Percentiles rank a stretch among this genome's conserved stretches.
Conservation (phyloP, 1,284 basidiomycete species). For the Cerioporus squamosus region DNA sequence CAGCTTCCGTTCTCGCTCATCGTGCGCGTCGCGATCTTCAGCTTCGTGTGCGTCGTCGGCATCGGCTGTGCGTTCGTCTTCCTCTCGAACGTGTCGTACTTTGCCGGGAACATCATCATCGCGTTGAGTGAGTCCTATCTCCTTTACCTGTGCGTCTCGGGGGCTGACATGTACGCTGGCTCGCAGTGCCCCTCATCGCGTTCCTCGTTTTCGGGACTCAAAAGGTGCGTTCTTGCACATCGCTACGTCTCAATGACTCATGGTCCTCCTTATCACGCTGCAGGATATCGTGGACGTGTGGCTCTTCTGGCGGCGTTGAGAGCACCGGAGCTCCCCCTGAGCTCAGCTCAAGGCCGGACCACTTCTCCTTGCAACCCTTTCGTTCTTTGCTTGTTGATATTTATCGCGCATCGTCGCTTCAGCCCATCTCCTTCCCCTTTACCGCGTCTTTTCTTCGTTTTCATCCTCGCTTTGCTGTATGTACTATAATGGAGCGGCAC, state of each 20-base stretch:
- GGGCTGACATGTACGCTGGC: neutral
- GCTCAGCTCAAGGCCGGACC: neutral
- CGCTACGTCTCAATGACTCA: neutral
- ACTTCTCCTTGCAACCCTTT: neutral
- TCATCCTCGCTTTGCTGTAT: neutral
- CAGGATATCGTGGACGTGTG: conserved; percentile 27
- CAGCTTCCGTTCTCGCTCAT: conserved; percentile 27
- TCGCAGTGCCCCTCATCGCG: conserved; percentile 26
- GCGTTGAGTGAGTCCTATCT: conserved; percentile 17
- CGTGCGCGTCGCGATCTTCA: conserved; percentile 24
- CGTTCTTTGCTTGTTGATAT: neutral
- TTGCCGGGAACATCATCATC: conserved; percentile 26
- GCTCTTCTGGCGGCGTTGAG: conserved; percentile 26
- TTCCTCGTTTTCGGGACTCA: conserved; percentile 28
- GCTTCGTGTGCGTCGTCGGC: conserved; percentile 25
- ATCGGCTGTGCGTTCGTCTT: conserved; percentile 27
- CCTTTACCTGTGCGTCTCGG: neutral
- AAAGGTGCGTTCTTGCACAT: conserved; percentile 18
- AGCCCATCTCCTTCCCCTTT: neutral
- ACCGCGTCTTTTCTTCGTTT: neutral
- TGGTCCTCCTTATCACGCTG: neutral
- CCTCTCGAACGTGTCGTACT: conserved; percentile 20
- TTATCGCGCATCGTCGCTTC: conserved; percentile 5
- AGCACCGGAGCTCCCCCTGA: neutral
- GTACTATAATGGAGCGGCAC: neutral